A percentile compares a stretch with the other conserved stretches of the same genome.
Conservation (phyloP, 805 yeast species). For the Diddensiella santjacobensis region DNA sequence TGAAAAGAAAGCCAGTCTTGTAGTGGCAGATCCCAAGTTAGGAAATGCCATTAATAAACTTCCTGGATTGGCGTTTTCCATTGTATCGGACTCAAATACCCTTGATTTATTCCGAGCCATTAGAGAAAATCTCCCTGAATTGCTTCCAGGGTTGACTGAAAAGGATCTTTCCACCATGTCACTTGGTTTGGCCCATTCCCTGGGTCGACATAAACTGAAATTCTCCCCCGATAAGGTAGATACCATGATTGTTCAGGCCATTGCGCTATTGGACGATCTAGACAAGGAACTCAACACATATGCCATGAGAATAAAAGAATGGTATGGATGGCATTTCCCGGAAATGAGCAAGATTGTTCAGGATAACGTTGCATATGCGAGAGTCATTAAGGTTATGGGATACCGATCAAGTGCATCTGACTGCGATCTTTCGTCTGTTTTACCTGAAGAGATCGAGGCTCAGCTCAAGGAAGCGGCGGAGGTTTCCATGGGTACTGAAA, state of each 20-base stretch:
- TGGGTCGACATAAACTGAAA: constrained; percentile 97
- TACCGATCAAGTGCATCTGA: constrained; percentile 85
- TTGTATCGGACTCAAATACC: constrained; percentile 92
- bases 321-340: constrained; percentile 99
- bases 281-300: constrained; percentile 97
- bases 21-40: constrained; percentile 92
- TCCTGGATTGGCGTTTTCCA: constrained; percentile 74
- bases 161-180: constrained; percentile 89
- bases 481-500: constrained; percentile 99
- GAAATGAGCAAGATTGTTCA: constrained; percentile 96
- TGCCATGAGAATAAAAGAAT: constrained; percentile 98
- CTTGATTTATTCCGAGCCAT: constrained; percentile 93
- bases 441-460: constrained; percentile 81
- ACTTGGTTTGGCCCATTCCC: constrained; percentile 95
- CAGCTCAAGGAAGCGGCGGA: constrained; percentile 95
- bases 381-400: constrained; percentile 92
- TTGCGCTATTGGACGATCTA: constrained; percentile 91
- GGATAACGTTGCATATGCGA: constrained; percentile 94
- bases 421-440: constrained; percentile 82
- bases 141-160: constrained; percentile 89
- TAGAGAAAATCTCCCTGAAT: constrained; percentile 88
- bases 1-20: constrained; percentile 68
- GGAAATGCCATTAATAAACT: constrained; percentile 95
- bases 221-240: constrained; percentile 98
- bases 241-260: constrained; percentile 98